Percentiles rank a stretch among this genome's conserved stretches.
Evolutionary conservation across 2,329 filamentous ascomycete species (phyloP).

Genomic region (Nothopassalora personata): DNA sequence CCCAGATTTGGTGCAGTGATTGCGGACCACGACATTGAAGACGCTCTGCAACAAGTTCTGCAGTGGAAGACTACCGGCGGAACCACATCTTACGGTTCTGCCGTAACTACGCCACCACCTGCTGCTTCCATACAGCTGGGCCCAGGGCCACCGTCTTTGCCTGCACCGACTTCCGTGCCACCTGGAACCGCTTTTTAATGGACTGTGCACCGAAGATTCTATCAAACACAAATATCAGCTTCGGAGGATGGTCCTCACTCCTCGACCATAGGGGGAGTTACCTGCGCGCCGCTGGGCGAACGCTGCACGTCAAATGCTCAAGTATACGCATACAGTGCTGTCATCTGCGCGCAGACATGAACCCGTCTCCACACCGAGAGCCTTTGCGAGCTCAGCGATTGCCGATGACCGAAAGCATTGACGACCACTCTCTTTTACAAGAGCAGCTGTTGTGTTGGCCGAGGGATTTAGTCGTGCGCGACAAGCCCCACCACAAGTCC

Average conservation of each 20-base stretch:
- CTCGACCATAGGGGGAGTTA: no score
- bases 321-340: not conserved
- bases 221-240: not conserved
- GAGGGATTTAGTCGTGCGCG: not conserved
- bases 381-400: not conserved
- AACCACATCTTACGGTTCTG: not conserved
- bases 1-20: conserved; percentile 18
- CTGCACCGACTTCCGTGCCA: not conserved
- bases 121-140: not conserved
- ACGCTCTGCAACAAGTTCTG: conserved; percentile 13
- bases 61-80: conserved; percentile 6
- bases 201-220: not conserved
- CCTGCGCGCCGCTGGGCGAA: no score
- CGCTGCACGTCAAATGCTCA: not conserved
- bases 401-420: not conserved
- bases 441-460: not conserved
- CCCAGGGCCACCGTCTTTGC: not conserved
- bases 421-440: not conserved
- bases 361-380: not conserved
- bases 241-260: no score
- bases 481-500: not conserved
- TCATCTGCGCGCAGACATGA: not conserved
- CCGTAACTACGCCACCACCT: not conserved
- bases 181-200: not conserved
- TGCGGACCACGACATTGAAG: conserved; percentile 17